Base-by-base conservation (phyloP, 768 basidiomycete genomes). In the Neoboletus brunneissimus region DNA sequence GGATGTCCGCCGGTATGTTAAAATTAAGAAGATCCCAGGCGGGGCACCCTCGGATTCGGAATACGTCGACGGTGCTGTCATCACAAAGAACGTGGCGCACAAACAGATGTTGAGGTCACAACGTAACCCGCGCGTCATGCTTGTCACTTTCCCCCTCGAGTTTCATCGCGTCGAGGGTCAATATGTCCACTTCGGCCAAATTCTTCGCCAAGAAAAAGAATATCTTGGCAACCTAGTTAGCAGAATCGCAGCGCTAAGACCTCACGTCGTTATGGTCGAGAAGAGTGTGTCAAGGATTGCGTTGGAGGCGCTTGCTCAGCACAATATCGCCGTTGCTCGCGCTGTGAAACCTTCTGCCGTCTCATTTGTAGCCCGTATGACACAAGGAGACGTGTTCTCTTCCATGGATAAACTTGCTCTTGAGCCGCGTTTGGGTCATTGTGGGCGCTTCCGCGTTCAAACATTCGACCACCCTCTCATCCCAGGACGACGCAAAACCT, bases 1-100 rank as follows among this genome's bases (percentile, higher is more conserved):
- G 86, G 97, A 98, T 70, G 88, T 97, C 23, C 80, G 96, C 32
- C 84, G 88, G 38, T 97, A 96, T 64, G 94, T 98, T 46, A 98
- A 98, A 75, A 95, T 98, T 73, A 98, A 99, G 78, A 96, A 96
- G 73, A 89, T 98, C 16, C 96, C 97, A 0, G 97, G 97, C 23
- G 97, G 97, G 5, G 77, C 83, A 37, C 94, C 96, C 20, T 82
- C 78, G 27, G 93, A 99, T 70, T 97, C 94, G 5, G 97, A 99
- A 76, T 98, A 94, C 68, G 92, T 99, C 44, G 90, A 94, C 53
- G 97, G 97, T 13, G 91, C 89, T 5, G 94, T 98, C 54, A 97
- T 98, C 65, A 95, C 96, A 18, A 98, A 99, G 79, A 98, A 98
- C 64, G 88, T 98, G 10, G 91, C 94, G 2, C 95, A 98, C 72